A percentile compares a stretch with the other conserved stretches of the same genome.
Conservation (phyloP, 768 basidiomycete genomes). For the Bullera alba region DNA sequence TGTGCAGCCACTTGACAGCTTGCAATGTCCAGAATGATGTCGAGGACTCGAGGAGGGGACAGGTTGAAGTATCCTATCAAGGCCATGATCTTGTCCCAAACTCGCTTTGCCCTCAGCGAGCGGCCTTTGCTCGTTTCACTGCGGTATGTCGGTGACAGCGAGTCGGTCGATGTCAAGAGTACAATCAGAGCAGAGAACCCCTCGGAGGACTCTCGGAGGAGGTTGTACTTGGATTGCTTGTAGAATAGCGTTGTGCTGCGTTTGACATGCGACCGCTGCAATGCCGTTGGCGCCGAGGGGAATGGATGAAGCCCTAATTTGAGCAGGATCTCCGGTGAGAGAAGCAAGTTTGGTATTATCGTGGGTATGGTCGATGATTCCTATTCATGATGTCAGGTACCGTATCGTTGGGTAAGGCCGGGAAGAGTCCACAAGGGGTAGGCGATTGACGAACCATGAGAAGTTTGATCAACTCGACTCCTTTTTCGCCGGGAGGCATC, state of each 20-base stretch:
- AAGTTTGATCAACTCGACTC: constrained; percentile 20
- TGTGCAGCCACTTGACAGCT: constrained; percentile 73
- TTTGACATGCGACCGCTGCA: constrained; percentile 31
- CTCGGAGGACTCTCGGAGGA: constrained; percentile 93
- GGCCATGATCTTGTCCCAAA: constrained; percentile 48
- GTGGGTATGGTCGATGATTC: constrained; percentile 13
- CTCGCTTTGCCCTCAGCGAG: constrained; percentile 20
- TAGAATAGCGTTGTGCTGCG: constrained; percentile 38
- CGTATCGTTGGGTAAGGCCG: background rate
- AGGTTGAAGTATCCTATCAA: constrained; percentile 77
- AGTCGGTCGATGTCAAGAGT: constrained; percentile 61
- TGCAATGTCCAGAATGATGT: constrained; percentile 86
- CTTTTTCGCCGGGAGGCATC: constrained; percentile 9
- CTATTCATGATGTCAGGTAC: constrained; percentile 5
- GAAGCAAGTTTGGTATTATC: constrained; percentile 27
- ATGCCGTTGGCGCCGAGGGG: constrained; percentile 16
- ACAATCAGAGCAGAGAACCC: constrained; percentile 89
- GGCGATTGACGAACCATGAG: constrained; percentile 16
- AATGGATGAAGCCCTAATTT: constrained; percentile 23
- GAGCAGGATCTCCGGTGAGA: constrained; percentile 18
- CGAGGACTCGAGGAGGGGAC: constrained; percentile 87
- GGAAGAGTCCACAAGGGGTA: background rate
- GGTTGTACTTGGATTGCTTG: constrained; percentile 89
- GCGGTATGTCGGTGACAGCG: constrained; percentile 9
- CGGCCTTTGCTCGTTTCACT: constrained; percentile 8